A percentile compares a stretch with the other conserved stretches of the same genome.
These are phyloP conservation scores for Gynostemma pentaphyllum DNA, from an alignment of 306 rosid genomes.

Conservation along the genomic window DNA sequence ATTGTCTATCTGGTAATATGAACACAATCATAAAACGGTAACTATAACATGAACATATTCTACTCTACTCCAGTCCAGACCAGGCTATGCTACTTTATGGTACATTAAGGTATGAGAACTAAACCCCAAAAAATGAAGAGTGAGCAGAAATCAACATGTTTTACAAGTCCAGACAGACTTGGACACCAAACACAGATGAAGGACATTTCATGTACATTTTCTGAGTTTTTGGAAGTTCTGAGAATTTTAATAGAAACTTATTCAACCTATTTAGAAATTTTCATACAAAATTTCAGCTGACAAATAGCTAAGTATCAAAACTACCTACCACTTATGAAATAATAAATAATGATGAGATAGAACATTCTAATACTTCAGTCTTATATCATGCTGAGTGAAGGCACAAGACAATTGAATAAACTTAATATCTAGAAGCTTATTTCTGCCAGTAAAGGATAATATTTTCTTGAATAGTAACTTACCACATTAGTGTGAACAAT, in stretches of 20 bases:
- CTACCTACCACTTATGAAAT: neutral
- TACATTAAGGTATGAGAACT: neutral
- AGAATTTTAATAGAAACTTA: neutral
- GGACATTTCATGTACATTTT: neutral
- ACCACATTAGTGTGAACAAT: conserved; percentile 93
- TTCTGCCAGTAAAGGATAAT: neutral
- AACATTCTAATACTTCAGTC: neutral
- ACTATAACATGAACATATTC: too few relatives aligned
- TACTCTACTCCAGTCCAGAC: too few relatives aligned
- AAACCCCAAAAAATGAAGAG: neutral
- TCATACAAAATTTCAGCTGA: neutral
- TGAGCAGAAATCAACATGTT: neutral
- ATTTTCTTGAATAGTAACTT: conserved; percentile 27
- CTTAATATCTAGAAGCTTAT: neutral
- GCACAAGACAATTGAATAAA: neutral
- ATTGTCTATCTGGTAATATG: neutral
- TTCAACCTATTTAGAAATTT: neutral
- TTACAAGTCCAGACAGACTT: neutral
- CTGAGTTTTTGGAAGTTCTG: neutral
- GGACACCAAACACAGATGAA: neutral
- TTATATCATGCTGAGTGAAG: neutral
- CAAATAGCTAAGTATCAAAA: neutral
- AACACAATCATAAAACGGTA: too few relatives aligned
- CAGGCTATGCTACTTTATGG: too few relatives aligned
- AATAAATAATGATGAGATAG: neutral